Conservation (phyloP, 768 basidiomycete genomes). For the Tylopilus vinaceipallidus region DNA sequence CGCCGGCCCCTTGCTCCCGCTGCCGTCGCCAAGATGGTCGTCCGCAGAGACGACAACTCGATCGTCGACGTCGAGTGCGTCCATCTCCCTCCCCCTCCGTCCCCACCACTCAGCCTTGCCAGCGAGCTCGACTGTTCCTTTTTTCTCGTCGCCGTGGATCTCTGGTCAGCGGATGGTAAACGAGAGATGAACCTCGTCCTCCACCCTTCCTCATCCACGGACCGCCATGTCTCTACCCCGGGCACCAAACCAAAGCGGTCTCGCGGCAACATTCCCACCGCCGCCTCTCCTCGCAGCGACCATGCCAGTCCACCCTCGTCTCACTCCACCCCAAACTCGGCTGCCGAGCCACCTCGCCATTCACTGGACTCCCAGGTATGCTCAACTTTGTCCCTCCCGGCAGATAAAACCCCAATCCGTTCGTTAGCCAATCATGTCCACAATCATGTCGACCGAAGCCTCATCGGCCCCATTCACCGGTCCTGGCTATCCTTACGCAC, state of each 20-base stretch:
- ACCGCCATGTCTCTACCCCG: slow-evolving; percentile 61
- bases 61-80: slow-evolving; percentile 76
- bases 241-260: slow-evolving; percentile 36
- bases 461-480: slow-evolving; percentile 40
- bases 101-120: slow-evolving; percentile 2
- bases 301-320: slow-evolving; percentile 48
- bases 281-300: slow-evolving; percentile 31
- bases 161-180: slow-evolving; percentile 83
- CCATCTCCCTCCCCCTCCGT: neutral
- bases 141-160: slow-evolving; percentile 88
- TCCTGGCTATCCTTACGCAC: slow-evolving; percentile 45
- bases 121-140: slow-evolving; percentile 87
- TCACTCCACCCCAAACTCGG: slow-evolving; percentile 47
- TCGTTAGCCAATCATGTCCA: slow-evolving; percentile 32
- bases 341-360: slow-evolving; percentile 35
- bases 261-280: slow-evolving; percentile 34
- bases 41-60: slow-evolving; percentile 63
- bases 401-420: neutral
- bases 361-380: slow-evolving; percentile 46
- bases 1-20: slow-evolving; percentile 90
- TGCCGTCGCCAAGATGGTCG: slow-evolving; percentile 81
- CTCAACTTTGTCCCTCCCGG: neutral
- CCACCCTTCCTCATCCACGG: slow-evolving; percentile 71
- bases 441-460: slow-evolving; percentile 37
- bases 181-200: slow-evolving; percentile 88